Base-by-base conservation (phyloP, 2,329 filamentous ascomycete species). In the Phoma sp. region DNA sequence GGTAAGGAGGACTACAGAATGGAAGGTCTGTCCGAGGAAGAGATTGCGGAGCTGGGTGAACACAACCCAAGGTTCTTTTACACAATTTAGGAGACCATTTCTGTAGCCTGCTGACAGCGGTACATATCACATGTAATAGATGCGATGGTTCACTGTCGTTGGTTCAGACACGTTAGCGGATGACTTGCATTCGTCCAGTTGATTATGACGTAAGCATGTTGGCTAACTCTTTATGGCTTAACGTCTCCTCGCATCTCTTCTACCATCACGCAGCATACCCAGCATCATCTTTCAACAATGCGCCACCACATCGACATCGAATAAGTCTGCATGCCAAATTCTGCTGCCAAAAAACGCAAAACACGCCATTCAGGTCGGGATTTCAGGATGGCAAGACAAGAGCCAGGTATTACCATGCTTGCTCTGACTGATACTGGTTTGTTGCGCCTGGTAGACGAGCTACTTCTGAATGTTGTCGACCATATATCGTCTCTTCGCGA, bases 391-490 rank as follows among this genome's bases (percentile, higher is more conserved):
- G 46, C 59, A 28, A 57, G 57, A 38, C 59, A 59, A 40, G 60
- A 59, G 30, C 53, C 56, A 12, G 56, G 56, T 33, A 51, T 42
- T 11, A 58, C 56, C 7, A 56, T 61, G 47, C 52, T 57, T 11
- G 55, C 64, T 20, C 50, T 50, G 37, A 46, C 61, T 11, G 46
- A 63, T 42, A 42, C 42, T 26, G 60, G 64, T 18, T 57, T 72
- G 1, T 53, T 72, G 12, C 65, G 62, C 1, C 60, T 75, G 5
- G 69, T 66, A 17, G 72, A 74, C 43, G 73, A 75, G 52, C 58
- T 74, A 4, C 62, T 74, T 10, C 68, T 74, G 5, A 62, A 59
- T 21, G 66, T 74, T 28, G 66, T 75, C 42, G 69, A 74, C 20
- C 64, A 71, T 4, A 60, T 74, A 28, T 61, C 69, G 7, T 57